phyloP scores from a whole-genome alignment of 2,329 filamentous ascomycete species.

The Epichloe hybrida region DNA sequence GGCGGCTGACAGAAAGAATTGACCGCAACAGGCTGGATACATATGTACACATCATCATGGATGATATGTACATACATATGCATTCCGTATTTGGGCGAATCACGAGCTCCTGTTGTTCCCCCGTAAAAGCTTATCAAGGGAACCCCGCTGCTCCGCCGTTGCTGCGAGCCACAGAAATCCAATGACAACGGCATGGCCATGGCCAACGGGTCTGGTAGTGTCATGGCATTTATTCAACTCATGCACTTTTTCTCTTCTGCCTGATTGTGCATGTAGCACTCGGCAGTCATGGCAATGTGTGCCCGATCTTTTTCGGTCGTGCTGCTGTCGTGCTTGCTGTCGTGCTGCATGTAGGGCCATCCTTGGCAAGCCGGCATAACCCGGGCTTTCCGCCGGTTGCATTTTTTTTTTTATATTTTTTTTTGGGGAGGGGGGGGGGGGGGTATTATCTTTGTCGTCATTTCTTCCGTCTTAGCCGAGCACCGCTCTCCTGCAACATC shows the following conservation, averaged over 20 bases:
- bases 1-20: background rate
- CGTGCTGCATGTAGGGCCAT: background rate
- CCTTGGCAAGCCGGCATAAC: background rate
- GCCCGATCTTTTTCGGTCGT: too few species aligned
- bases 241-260: background rate
- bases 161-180: background rate
- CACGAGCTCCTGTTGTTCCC: background rate
- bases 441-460: too few species aligned
- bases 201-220: too few species aligned
- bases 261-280: background rate
- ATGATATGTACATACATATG: background rate
- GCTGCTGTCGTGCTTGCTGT: background rate
- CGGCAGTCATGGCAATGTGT: background rate
- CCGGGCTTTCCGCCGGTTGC: background rate
- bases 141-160: background rate
- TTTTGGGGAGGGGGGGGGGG: too few species aligned
- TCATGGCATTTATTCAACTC: too few species aligned
- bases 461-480: too few species aligned
- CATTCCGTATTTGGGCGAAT: slow-evolving; percentile 2
- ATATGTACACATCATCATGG: too few species aligned
- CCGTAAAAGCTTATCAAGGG: slow-evolving; percentile 2
- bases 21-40: background rate
- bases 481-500: too few species aligned
- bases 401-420: too few species aligned
- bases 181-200: background rate